Base-by-base conservation (phyloP, 441 rosid genomes). In the Flueggea neowawraea region DNA sequence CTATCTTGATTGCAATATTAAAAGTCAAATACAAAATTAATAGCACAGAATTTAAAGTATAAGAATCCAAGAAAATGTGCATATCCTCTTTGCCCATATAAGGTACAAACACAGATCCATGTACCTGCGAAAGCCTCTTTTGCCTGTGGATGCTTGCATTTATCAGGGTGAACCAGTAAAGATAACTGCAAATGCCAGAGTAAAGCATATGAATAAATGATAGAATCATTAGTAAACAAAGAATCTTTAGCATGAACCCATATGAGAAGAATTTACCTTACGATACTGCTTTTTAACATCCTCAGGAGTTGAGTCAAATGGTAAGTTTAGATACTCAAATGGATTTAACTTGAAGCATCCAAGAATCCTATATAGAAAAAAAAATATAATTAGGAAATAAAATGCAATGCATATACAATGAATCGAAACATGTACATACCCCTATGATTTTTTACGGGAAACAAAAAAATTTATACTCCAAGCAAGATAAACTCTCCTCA, bases 321-420 rank as follows among this genome's bases (percentile, higher is more conserved):
- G 78, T 31, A 95, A 70, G 73, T 88, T 95, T 54, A 95, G 75
- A 72, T 86, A 82, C 78, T 95, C 99, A 72, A 80, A 95, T 0
- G 99, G 99, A 69, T 95, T 95, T 68, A 95, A 78, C 83, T 95
- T 95, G 86, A 95, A 95, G 80, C 98, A 89, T 16, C 96, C 79
- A 72, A 91, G 97, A 71, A 95, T 95, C 91, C 99, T 95, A 73
- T 15, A 60, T 55, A 61, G 39, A 54, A 14, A 12, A 43, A 45
- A 22, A 61, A 54, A 43, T 13, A 58, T 53, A 28, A 54, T 58
- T 62, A 55, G 70, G 69, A 53, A 60, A 43, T 12, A 47, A 47
- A 47, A 47, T 47, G 14, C 12, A 47, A 11, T 47, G 12, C 9
- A 47, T 47, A 4, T 8, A 36, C 9, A 47, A 47, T 4, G 50